These are phyloP conservation scores for Penicillium hordei DNA, from an alignment of 2,329 filamentous ascomycete genomes.

Conservation along the genomic window DNA sequence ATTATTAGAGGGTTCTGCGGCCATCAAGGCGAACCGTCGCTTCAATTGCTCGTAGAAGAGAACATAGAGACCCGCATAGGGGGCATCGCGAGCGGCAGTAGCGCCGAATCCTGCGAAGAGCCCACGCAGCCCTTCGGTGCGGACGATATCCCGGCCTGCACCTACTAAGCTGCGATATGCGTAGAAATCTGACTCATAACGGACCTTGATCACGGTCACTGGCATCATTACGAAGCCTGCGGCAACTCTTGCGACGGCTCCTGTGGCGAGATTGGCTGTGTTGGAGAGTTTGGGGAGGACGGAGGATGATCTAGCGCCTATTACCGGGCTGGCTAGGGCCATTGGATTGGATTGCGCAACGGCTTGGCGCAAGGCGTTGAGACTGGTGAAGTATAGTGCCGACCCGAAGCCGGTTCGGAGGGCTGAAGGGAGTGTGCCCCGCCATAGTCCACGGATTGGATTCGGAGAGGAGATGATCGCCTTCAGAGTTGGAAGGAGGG, in stretches of 20 bases:
- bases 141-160: constrained; percentile 72
- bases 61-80: constrained; percentile 93
- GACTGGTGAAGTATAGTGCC: constrained; percentile 87
- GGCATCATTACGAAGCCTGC: constrained; percentile 94
- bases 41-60: constrained; percentile 75
- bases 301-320: constrained; percentile 56
- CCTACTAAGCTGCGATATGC: constrained; percentile 72
- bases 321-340: constrained; percentile 35
- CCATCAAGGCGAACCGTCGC: constrained; percentile 32
- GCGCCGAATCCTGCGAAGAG: constrained; percentile 95
- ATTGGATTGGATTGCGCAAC: constrained; percentile 50
- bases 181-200: constrained; percentile 88
- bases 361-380: constrained; percentile 78
- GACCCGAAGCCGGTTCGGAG: constrained; percentile 89
- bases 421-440: constrained; percentile 88
- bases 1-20: constrained; percentile 12
- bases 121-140: constrained; percentile 71
- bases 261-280: constrained; percentile 79
- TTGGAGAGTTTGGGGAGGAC: constrained; percentile 80
- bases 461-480: constrained; percentile 66
- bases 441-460: constrained; percentile 77
- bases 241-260: constrained; percentile 77
- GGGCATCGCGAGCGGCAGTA: constrained; percentile 90
- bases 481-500: constrained; percentile 67
- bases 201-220: constrained; percentile 92